These are phyloP conservation scores for Trichosporon faecale DNA, from an alignment of 1,284 basidiomycete species.

Conservation along the genomic window DNA sequence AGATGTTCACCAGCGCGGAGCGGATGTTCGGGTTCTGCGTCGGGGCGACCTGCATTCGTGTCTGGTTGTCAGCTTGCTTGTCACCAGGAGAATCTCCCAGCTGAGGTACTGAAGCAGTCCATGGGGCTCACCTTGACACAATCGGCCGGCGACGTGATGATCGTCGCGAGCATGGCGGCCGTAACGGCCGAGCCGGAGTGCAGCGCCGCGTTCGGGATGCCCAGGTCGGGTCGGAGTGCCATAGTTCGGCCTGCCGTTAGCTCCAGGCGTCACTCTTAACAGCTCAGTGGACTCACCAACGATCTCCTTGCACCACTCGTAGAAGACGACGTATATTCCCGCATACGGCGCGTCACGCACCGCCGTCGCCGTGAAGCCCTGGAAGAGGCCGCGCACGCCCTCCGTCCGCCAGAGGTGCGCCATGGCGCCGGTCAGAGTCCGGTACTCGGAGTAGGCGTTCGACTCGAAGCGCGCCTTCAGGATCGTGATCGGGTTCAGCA, in stretches of 20 bases:
- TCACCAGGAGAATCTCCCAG: not conserved
- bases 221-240: conserved; percentile 17
- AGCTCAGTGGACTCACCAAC: conserved; percentile 51
- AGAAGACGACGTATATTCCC: conserved; percentile 85
- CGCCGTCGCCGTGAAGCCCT: conserved; percentile 85
- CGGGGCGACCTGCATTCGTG: conserved; percentile 79
- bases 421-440: conserved; percentile 63
- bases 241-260: conserved; percentile 18
- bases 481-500: conserved; percentile 89
- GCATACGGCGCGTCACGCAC: conserved; percentile 94
- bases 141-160: conserved; percentile 84
- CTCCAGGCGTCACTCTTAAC: not conserved
- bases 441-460: conserved; percentile 68
- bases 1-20: conserved; percentile 64
- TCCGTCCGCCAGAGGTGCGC: conserved; percentile 61
- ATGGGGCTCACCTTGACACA: conserved; percentile 68
- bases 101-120: not conserved
- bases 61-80: conserved; percentile 55
- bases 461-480: conserved; percentile 95
- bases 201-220: conserved; percentile 44
- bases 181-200: conserved; percentile 60
- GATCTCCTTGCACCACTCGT: conserved; percentile 77
- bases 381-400: conserved; percentile 78
- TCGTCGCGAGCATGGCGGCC: conserved; percentile 74
- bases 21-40: conserved; percentile 67